Evolutionary conservation across 306 rosid species (phyloP).

Genomic region (Malus fusca): DNA sequence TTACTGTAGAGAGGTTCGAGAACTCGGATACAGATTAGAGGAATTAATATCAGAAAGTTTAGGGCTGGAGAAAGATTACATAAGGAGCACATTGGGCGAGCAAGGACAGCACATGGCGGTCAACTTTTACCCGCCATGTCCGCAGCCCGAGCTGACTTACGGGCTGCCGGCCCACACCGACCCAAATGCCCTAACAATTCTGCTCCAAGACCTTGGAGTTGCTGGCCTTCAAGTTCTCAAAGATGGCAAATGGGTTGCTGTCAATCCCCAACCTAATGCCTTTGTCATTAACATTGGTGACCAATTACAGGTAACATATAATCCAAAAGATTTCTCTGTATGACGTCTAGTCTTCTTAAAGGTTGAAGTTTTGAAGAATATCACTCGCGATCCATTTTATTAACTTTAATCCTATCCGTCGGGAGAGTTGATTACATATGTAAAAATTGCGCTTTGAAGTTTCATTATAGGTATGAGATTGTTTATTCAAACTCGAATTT

Average conservation of each 20-base stretch:
- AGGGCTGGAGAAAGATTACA: slow-evolving; percentile 55
- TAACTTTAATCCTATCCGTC: too few relatives aligned
- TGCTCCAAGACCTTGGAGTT: slow-evolving; percentile 63
- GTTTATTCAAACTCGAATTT: too few relatives aligned
- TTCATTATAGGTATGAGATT: too few relatives aligned
- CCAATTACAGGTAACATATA: slow-evolving; percentile 60
- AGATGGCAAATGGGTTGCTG: slow-evolving; percentile 70
- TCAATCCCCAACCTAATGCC: slow-evolving; percentile 71
- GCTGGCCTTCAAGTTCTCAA: slow-evolving; percentile 83
- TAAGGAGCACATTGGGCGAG: slow-evolving; percentile 48
- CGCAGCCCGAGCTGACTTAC: slow-evolving; percentile 80
- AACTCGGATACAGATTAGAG: slow-evolving; percentile 48
- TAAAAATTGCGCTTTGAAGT: too few relatives aligned
- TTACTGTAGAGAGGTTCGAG: slow-evolving; percentile 53
- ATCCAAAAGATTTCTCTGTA: neutral
- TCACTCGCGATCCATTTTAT: too few relatives aligned
- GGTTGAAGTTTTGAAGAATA: neutral
- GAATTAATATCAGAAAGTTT: slow-evolving; percentile 75
- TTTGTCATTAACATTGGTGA: slow-evolving; percentile 83
- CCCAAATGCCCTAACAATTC: slow-evolving; percentile 86
- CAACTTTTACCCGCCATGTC: slow-evolving; percentile 86
- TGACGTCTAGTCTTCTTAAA: too few relatives aligned
- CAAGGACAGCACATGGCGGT: slow-evolving; percentile 99
- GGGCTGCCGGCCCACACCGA: slow-evolving; percentile 93
- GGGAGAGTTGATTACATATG: too few relatives aligned